Evolutionary conservation across 2,329 filamentous ascomycete species (phyloP).

Genomic region (Grosmannia huntii): DNA sequence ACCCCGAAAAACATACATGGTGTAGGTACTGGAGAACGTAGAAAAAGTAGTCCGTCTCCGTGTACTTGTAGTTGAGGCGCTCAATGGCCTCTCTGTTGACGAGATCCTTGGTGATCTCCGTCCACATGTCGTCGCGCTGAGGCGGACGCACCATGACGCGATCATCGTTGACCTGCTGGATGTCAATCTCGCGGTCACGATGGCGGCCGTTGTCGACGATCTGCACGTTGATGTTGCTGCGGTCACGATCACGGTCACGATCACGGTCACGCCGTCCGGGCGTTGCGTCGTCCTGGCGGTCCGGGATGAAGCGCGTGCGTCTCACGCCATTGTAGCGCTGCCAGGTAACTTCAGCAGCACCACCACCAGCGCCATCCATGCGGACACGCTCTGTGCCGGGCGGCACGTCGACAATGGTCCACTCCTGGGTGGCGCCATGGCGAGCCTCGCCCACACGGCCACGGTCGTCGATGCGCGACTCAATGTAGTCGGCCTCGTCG

Average conservation of each 20-base stretch:
- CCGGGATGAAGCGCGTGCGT: slow-evolving; percentile 59
- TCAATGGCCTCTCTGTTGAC: slow-evolving; percentile 81
- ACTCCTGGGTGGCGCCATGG: slow-evolving; percentile 61
- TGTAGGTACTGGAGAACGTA: slow-evolving; percentile 85
- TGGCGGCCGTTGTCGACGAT: slow-evolving; percentile 28
- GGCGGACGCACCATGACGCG: slow-evolving; percentile 28
- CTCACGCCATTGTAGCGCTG: slow-evolving; percentile 67
- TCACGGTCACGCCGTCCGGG: slow-evolving; percentile 15
- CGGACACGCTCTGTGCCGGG: slow-evolving; percentile 71
- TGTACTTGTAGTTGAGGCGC: slow-evolving; percentile 70
- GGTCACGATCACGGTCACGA: slow-evolving; percentile 18
- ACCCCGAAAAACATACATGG: slow-evolving; percentile 9
- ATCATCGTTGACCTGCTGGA: slow-evolving; percentile 43
- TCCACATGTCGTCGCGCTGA: slow-evolving; percentile 67
- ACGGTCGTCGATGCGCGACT: slow-evolving; percentile 41
- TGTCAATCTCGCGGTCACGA: slow-evolving; percentile 34
- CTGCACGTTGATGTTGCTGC: slow-evolving; percentile 28
- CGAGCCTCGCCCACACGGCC: slow-evolving; percentile 60
- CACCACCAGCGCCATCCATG: slow-evolving; percentile 68
- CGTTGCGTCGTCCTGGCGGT: slow-evolving; percentile 33
- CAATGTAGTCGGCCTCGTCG: slow-evolving; percentile 53
- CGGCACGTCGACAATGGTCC: slow-evolving; percentile 74
- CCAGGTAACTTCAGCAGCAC: slow-evolving; percentile 66
- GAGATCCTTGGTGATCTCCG: slow-evolving; percentile 89
- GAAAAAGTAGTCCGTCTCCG: slow-evolving; percentile 81